Evolutionary conservation across 2,329 filamentous ascomycete species (phyloP).

Genomic region (Colletotrichum viniferum): DNA sequence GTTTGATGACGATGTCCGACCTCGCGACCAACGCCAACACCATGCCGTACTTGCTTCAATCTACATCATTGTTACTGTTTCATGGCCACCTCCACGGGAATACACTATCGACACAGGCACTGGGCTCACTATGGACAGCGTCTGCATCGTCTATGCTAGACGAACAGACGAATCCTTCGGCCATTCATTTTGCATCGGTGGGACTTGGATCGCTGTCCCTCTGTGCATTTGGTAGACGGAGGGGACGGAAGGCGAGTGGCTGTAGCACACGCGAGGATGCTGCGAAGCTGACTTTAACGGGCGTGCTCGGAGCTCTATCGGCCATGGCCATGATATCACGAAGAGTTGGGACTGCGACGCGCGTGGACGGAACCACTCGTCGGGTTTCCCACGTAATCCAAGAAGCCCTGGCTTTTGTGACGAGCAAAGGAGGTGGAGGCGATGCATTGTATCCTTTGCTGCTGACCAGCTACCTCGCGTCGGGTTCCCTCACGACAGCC

Average conservation of each 20-base stretch:
- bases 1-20: slow-evolving; percentile 35
- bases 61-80: neutral
- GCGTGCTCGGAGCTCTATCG: slow-evolving; percentile 32
- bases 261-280: neutral
- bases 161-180: neutral
- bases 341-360: neutral
- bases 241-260: neutral
- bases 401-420: neutral
- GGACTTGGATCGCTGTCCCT: neutral
- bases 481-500: neutral
- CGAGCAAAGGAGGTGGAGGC: neutral
- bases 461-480: slow-evolving; percentile 8
- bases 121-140: slow-evolving; percentile 8
- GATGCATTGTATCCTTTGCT: slow-evolving; percentile 1
- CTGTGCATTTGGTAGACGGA: neutral
- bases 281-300: slow-evolving; percentile 25
- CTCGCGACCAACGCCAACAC: slow-evolving; percentile 16
- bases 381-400: slow-evolving; percentile 1
- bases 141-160: neutral
- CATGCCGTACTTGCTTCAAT: neutral
- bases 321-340: slow-evolving; percentile 26
- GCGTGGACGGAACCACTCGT: neutral
- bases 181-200: neutral
- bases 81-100: neutral
- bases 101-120: neutral